Conservation (phyloP, 148 eudicot genomes). For the Nepenthes mirabilis region DNA sequence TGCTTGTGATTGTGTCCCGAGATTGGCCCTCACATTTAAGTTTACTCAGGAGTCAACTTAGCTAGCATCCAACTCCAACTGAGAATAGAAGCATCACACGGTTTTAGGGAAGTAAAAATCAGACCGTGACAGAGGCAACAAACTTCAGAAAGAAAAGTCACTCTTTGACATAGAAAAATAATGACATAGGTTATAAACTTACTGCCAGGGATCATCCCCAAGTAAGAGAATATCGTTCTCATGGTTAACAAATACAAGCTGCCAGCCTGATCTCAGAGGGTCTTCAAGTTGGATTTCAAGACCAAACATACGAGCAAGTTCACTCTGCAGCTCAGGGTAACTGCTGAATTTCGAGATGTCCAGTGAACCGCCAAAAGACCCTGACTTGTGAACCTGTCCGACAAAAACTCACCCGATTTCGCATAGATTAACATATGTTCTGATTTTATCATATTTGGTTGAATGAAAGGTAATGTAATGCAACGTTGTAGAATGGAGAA, state of each 20-base stretch:
- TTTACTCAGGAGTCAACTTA: not conserved
- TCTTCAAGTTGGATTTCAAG: constrained; percentile 74
- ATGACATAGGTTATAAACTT: constrained; percentile 13
- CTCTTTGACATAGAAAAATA: too few relatives aligned
- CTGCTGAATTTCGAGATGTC: constrained; percentile 76
- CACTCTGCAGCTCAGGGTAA: constrained; percentile 63
- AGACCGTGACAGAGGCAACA: too few relatives aligned
- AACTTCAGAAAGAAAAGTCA: too few relatives aligned
- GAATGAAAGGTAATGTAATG: too few relatives aligned
- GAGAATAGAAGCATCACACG: not conserved
- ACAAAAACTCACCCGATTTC: too few relatives aligned
- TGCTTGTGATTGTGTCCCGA: too few relatives aligned
- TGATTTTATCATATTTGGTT: too few relatives aligned
- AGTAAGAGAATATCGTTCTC: constrained; percentile 80
- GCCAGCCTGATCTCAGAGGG: constrained; percentile 96
- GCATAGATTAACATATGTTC: too few relatives aligned
- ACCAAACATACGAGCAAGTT: constrained; percentile 71
- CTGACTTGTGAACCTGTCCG: constrained; percentile 60
- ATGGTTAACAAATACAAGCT: constrained; percentile 87
- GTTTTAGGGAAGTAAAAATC: not conserved
- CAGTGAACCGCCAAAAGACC: constrained; percentile 69
- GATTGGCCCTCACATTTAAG: not conserved
- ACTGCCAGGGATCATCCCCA: constrained; percentile 93
- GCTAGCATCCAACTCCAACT: not conserved
- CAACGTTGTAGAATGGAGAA: too few relatives aligned